Evolutionary conservation across 768 basidiomycete species (phyloP).

Genomic region (Panellus pusillus): DNA sequence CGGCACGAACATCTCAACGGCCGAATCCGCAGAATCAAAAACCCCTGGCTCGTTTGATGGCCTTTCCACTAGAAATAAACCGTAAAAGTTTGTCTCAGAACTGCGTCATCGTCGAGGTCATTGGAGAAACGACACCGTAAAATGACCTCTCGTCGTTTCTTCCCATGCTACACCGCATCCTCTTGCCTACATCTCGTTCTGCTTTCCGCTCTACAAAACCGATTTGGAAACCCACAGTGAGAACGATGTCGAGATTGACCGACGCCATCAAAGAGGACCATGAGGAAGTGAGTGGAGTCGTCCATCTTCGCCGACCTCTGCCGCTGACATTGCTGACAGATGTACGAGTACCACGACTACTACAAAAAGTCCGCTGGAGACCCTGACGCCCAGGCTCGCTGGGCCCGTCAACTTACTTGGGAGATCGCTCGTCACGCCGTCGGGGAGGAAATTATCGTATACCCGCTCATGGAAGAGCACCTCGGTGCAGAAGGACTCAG

Average conservation of each 20-base stretch:
- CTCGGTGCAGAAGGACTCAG: conserved; percentile 50
- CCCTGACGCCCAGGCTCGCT: conserved; percentile 48
- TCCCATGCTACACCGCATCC: neutral
- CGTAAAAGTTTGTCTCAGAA: too few relatives aligned
- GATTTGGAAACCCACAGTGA: neutral
- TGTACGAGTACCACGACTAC: conserved; percentile 55
- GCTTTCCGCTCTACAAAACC: neutral
- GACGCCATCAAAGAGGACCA: conserved; percentile 51
- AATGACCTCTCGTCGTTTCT: neutral
- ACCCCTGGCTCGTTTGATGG: too few relatives aligned
- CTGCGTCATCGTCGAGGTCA: neutral
- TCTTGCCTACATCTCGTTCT: conserved; percentile 1
- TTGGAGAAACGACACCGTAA: neutral
- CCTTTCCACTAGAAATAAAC: too few relatives aligned
- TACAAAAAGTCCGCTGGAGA: conserved; percentile 45
- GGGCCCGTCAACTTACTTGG: conserved; percentile 59
- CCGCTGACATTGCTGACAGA: conserved; percentile 32
- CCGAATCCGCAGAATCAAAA: too few relatives aligned
- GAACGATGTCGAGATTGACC: conserved; percentile 27
- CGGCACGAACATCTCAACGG: too few relatives aligned
- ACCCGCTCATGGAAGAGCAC: conserved; percentile 59
- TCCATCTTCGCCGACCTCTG: too few relatives aligned
- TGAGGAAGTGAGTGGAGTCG: conserved; percentile 36
- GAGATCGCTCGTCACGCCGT: conserved; percentile 62
- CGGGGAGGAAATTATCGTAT: conserved; percentile 64